phyloP scores from a whole-genome alignment of 2,329 filamentous ascomycete species.

The Epichloe aotearoae region DNA sequence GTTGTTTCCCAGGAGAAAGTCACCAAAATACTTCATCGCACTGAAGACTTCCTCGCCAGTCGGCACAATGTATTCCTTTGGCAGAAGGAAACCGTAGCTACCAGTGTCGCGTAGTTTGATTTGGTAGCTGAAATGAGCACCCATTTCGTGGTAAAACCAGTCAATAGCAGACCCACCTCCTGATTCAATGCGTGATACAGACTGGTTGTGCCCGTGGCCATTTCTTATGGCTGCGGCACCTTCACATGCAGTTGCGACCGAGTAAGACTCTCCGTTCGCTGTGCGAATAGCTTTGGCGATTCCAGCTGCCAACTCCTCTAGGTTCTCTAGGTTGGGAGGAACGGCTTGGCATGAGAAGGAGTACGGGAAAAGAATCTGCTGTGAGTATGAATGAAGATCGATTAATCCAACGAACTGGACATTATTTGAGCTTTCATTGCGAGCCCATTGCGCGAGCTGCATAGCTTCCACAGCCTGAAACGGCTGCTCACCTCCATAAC shows the following conservation, averaged over 20 bases:
- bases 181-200: constrained; percentile 45
- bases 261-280: constrained; percentile 63
- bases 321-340: constrained; percentile 79
- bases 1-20: constrained; percentile 61
- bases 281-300: constrained; percentile 79
- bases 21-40: constrained; percentile 71
- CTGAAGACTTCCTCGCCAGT: constrained; percentile 80
- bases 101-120: constrained; percentile 89
- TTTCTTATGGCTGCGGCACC: constrained; percentile 42
- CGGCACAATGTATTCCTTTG: constrained; percentile 73
- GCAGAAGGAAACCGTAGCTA: constrained; percentile 85
- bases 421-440: constrained; percentile 61
- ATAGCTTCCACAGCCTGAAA: constrained; percentile 75
- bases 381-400: constrained; percentile 89
- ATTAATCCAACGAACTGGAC: constrained; percentile 72
- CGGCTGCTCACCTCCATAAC: constrained; percentile 68
- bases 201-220: constrained; percentile 11
- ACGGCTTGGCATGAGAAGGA: constrained; percentile 66
- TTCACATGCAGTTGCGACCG: constrained; percentile 74
- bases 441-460: constrained; percentile 67
- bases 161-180: constrained; percentile 81
- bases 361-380: constrained; percentile 89
- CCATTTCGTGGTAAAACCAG: constrained; percentile 86
- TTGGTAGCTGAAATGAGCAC: constrained; percentile 78
- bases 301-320: constrained; percentile 79